Base-by-base conservation (phyloP, 495 filamentous ascomycete genomes). In the Penicillium herquei region DNA sequence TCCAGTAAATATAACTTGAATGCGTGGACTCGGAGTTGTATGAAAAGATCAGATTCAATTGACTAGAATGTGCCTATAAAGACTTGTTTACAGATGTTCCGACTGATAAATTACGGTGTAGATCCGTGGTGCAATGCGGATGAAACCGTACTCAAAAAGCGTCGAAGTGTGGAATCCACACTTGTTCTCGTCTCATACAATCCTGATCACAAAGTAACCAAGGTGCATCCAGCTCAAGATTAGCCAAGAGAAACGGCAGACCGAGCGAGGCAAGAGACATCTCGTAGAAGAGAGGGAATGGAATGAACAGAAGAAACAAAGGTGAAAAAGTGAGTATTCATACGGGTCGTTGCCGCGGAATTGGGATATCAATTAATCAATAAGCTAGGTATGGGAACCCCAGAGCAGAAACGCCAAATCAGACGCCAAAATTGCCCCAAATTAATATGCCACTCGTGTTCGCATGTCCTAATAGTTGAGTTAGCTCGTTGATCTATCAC, bases 391-490 rank as follows among this genome's bases (percentile, higher is more conserved):
- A 73, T 69, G 59, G 62, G 52, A 61, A 69, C 60, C 56, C 65
- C 56, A 57, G 17, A 62, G 41, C 41, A 39, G 39, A 54, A 63
- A 56, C 59, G 58, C 58, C 63, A 56, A 43, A 54, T 46, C 41
- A 42, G 63, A 68, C 65, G 62, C 67, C 67, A 49, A 32, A 64
- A 56, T 51, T 55, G 51, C 45, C 54, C 41, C 51, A 62, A 53
- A 69, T 75, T 65, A 95, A 66, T 93, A 94, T 55, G 91, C 91
- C 63, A 91, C 92, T 50, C 90, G 74, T 47, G 91, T 94, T 54
- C 90, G 85, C 80, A 95, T 91, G 67, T 95, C 90, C 89, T 92
- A 47, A 13, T 13, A 18, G 11, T n/a, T 11, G 14, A 35, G 30
- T 42, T 51, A 40, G 62, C 74, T 52, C 72, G 65, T 32, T 7